These are phyloP conservation scores for Heimioporus sp. DNA, from an alignment of 768 basidiomycete genomes.

Conservation along the genomic window DNA sequence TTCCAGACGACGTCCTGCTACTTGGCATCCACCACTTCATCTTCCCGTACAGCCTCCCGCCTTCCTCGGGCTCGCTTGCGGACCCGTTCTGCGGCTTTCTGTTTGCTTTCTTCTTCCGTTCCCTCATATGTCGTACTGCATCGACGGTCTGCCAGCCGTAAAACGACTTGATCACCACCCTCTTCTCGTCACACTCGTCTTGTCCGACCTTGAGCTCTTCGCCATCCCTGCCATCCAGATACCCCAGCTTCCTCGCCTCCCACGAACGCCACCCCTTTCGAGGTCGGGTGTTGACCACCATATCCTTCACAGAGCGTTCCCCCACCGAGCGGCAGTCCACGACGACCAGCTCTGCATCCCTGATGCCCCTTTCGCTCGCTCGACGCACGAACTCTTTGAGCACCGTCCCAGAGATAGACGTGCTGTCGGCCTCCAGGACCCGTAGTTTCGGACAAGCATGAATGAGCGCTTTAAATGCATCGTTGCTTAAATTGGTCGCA, in stretches of 20 bases:
- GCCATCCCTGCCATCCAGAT: slow-evolving; percentile 67
- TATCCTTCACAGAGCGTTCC: slow-evolving; percentile 61
- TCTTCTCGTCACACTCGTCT: slow-evolving; percentile 74
- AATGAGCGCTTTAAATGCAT: slow-evolving; percentile 62
- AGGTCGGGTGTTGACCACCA: slow-evolving; percentile 57
- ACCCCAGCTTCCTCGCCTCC: slow-evolving; percentile 66
- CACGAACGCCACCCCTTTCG: slow-evolving; percentile 73
- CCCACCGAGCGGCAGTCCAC: slow-evolving; percentile 74
- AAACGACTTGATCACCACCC: slow-evolving; percentile 81
- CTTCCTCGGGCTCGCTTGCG: slow-evolving; percentile 29
- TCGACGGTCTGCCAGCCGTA: slow-evolving; percentile 87
- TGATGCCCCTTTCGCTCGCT: slow-evolving; percentile 44
- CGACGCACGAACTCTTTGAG: slow-evolving; percentile 67
- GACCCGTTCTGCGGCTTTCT: slow-evolving; percentile 40
- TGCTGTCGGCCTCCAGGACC: slow-evolving; percentile 78
- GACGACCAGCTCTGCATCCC: slow-evolving; percentile 59
- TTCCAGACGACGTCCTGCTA: slow-evolving; percentile 47
- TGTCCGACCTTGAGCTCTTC: slow-evolving; percentile 68
- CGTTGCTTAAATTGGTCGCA: slow-evolving; percentile 61
- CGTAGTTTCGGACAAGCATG: slow-evolving; percentile 58
- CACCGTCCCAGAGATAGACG: slow-evolving; percentile 59
- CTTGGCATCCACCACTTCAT: slow-evolving; percentile 41
- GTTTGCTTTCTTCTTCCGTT: slow-evolving; percentile 55
- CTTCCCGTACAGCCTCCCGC: slow-evolving; percentile 20
- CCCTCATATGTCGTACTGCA: slow-evolving; percentile 62